phyloP scores from a whole-genome alignment of 2,329 filamentous ascomycete species.

The Microdochium nivale region DNA sequence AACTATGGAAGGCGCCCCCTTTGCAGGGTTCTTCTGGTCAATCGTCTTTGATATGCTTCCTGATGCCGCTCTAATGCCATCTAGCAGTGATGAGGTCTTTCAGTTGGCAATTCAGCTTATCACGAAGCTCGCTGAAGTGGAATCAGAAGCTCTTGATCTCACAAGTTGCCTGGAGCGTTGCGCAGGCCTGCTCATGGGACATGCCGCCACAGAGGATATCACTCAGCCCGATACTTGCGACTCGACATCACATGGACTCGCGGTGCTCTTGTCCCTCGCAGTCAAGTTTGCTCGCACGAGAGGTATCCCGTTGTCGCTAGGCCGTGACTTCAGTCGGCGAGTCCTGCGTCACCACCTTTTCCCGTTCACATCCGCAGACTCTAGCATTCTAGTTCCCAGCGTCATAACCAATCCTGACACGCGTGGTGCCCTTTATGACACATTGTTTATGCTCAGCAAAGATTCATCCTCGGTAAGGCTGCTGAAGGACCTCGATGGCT shows the following conservation, averaged over 20 bases:
- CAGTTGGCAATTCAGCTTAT: constrained; percentile 8
- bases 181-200: constrained; percentile 13
- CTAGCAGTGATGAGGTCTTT: constrained; percentile 32
- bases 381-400: constrained; percentile 5
- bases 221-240: constrained; percentile 27
- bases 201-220: constrained; percentile 23
- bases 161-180: constrained; percentile 13
- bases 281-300: constrained; percentile 15
- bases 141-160: constrained; percentile 13
- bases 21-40: constrained; percentile 40
- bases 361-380: constrained; percentile 25
- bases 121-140: constrained; percentile 15
- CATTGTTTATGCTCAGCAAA: constrained; percentile 48
- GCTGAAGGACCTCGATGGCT: constrained; percentile 37
- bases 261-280: constrained; percentile 22
- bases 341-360: constrained; percentile 61
- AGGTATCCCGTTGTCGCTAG: constrained; percentile 9
- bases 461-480: constrained; percentile 38
- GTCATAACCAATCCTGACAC: constrained; percentile 45
- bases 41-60: constrained; percentile 26
- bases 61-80: constrained; percentile 20
- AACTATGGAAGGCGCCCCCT: constrained; percentile 23
- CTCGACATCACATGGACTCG: constrained; percentile 24
- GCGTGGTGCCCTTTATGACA: constrained; percentile 50
- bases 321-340: constrained; percentile 26